Base-by-base conservation (phyloP, 2,329 filamentous ascomycete genomes). In the Aspergillus uvarum region DNA sequence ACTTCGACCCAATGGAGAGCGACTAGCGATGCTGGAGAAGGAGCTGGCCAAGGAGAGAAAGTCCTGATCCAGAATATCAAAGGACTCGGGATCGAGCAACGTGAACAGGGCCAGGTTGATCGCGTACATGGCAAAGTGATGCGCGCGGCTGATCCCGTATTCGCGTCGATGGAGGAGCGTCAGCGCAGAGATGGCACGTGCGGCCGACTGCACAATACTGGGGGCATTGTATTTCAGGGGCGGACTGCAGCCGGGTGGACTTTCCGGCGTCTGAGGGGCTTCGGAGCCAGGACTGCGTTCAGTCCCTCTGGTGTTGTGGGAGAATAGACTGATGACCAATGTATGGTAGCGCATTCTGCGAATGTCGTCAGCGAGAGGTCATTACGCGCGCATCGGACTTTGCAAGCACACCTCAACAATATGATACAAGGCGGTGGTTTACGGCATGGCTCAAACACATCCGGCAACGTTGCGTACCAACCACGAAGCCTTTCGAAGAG, bases 71-170 rank as follows among this genome's bases (percentile, higher is more conserved):
- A 74, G 58, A 1, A 76, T 68, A 50, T 76, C 69, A 56, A 75
- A 76, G 0, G 60, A 42, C 7, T 61, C 59, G 2, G 65, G 61
- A 10, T 74, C 69, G 2, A 76, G 59, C 63, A 77, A 60, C 0
- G 70, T 68, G 48, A 76, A 77, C 0, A 77, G 60, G 2, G 74
- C 74, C 7, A 77, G 65, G 22, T 75, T 77, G 51, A 77, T 72
- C 0, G 74, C 73, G 53, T 76, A 77, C 59, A 77, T 65, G 12
- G 74, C 71, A 49, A 76, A 77, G 21, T 72, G 67, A 56, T 77
- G 75, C 5, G 72, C 72, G 4, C 73, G 70, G 32, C 62, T 71
- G 57, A 77, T 63, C 4, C 75, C 72, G 54, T 70, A 75, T 42
- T 76, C 72, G 10, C 67, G 67, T 12, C 72, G 67, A 31, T 76